Evolutionary conservation across 176 grass and related monocot genomes (phyloP).

Genomic region (Oryza meyeriana): DNA sequence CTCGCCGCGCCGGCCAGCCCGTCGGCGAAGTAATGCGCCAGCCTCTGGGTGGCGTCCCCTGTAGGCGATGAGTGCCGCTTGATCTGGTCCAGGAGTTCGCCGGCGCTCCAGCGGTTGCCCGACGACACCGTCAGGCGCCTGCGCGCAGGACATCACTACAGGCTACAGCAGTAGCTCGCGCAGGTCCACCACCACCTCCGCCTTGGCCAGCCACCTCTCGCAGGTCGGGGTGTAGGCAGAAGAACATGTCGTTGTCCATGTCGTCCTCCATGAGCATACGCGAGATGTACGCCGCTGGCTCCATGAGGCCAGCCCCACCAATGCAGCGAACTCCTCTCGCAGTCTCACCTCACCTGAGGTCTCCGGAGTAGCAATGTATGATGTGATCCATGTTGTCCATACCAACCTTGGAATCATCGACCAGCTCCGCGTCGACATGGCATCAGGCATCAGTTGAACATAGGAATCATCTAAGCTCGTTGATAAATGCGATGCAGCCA

Average conservation of each 20-base stretch:
- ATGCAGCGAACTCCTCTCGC: no score
- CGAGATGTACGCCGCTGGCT: background rate
- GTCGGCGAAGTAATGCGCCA: conserved; percentile 64
- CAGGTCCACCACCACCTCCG: conserved; percentile 57
- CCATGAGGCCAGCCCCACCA: no score
- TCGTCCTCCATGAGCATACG: background rate
- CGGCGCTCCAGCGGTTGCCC: conserved; percentile 33
- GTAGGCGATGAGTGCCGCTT: conserved; percentile 19
- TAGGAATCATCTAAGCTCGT: background rate
- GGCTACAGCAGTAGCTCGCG: conserved; percentile 49
- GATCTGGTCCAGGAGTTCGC: conserved; percentile 48
- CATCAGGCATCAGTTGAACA: background rate
- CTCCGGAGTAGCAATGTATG: no score
- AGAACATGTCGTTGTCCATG: background rate
- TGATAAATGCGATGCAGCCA: background rate
- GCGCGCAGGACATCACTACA: conserved; percentile 50
- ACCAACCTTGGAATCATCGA: background rate
- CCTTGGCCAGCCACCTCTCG: background rate
- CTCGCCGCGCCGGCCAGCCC: conserved; percentile 44
- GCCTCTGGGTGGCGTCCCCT: conserved; percentile 44
- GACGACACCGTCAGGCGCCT: conserved; percentile 54
- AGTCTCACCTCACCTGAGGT: no score
- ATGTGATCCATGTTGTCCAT: background rate
- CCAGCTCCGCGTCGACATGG: background rate
- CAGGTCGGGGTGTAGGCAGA: background rate